Conservation (phyloP, 176 grass and related monocot species). For the Raddia distichophylla region DNA sequence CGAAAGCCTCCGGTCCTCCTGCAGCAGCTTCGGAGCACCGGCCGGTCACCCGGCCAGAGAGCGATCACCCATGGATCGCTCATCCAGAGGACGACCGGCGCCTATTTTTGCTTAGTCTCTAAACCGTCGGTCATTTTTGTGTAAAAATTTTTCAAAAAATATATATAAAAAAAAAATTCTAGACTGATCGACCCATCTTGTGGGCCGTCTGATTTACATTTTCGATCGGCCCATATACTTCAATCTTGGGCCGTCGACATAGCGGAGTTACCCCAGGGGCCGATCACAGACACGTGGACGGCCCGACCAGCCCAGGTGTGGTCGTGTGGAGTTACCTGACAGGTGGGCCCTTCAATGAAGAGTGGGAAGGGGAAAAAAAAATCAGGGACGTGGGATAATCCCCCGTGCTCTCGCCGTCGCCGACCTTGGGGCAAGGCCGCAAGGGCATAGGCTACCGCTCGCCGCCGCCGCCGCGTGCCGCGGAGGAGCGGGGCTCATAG, state of each 20-base stretch:
- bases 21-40: too few species aligned
- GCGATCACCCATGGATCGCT: too few species aligned
- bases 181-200: not conserved
- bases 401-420: not conserved
- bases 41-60: too few species aligned
- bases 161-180: too few species aligned
- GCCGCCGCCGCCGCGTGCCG: constrained; percentile 22
- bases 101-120: too few species aligned
- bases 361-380: not conserved
- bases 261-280: too few species aligned
- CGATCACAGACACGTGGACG: too few species aligned
- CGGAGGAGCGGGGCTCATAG: not conserved
- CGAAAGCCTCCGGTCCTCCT: too few species aligned
- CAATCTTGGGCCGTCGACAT: not conserved
- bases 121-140: too few species aligned
- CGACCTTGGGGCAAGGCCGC: not conserved
- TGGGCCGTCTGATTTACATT: not conserved
- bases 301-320: not conserved
- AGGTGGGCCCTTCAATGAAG: not conserved
- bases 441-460: not conserved
- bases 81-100: too few species aligned
- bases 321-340: not conserved
- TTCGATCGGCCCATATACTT: not conserved
- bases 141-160: too few species aligned
- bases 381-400: constrained; percentile 1